Conservation (phyloP, 345 rosid genomes). For the Mallotus nudiflorus region DNA sequence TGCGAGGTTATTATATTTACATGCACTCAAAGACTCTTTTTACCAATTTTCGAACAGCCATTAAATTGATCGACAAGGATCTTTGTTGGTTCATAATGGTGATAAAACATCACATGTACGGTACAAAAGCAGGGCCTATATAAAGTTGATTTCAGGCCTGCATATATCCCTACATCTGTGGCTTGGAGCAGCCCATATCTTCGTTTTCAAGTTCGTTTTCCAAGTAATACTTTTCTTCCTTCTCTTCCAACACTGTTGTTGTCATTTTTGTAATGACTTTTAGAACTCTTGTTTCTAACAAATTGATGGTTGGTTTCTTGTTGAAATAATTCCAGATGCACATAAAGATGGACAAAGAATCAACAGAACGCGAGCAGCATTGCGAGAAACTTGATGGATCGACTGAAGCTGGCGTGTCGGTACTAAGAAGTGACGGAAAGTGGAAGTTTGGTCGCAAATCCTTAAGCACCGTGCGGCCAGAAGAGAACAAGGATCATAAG, state of each 20-base stretch:
- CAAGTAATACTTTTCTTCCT: neutral
- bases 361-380: too few relatives aligned
- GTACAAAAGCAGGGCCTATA: neutral
- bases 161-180: neutral
- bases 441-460: constrained; percentile 2
- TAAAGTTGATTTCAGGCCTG: neutral
- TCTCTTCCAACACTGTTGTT: too few relatives aligned
- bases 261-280: too few relatives aligned
- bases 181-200: neutral
- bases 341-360: neutral
- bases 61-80: neutral
- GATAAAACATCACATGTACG: too few relatives aligned
- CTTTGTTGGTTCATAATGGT: neutral
- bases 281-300: too few relatives aligned
- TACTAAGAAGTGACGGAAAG: neutral
- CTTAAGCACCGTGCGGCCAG: neutral
- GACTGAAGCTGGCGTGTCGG: neutral
- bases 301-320: too few relatives aligned
- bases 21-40: neutral
- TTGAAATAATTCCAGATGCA: too few relatives aligned
- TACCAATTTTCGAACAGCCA: neutral
- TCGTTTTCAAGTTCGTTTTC: neutral
- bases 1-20: too few relatives aligned
- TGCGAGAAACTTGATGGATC: too few relatives aligned
- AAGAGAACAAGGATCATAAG: neutral